Base-by-base conservation (phyloP, 345 rosid species). In the Eutrema japonicum region DNA sequence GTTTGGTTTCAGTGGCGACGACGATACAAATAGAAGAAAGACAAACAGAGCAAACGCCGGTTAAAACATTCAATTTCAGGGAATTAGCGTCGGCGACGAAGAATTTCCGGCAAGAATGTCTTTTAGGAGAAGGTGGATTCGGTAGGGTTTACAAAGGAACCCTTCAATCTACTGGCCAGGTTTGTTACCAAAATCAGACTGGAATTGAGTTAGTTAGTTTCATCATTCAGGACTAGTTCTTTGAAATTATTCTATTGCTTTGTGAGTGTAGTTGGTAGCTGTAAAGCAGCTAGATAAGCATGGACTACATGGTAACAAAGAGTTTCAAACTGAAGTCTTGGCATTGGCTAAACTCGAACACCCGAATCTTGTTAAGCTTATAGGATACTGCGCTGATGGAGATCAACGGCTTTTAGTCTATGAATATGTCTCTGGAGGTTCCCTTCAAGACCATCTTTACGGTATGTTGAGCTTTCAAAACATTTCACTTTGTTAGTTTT, bases 381-480 rank as follows among this genome's bases (percentile, higher is more conserved):
- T 87, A 8, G 95, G 95, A n/a, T 89, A 89, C 50, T 87, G 95
- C 30, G 88, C 88, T 6, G 92, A 87, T 75, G 95, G 95, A n/a
- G 95, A 89, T 64, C 92, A 87, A 72, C 84, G 90, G 46, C 83
- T 89, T 48, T 49, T 89, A 71, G 90, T 89, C 14, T 82, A 81
- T 72, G 90, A 87, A 47, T 85, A 55, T 53, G 74, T 89, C 66
- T 32, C 84, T 8, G 84, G 78, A 16, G 88, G 88, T 14, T 84
- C 90, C 13, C 45, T 89, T 47, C 82, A 82, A 33, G 81, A 87
- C 43, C 85, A 79, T 79, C 81, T 89, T 6, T 78, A 83, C 27
- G 92, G 91, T 89, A 85, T 12, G 6, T 22, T 38, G 4, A 63
- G 8, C 9, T 29, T 53, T 49, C 10, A 48, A 33, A 36, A 27